These are phyloP conservation scores for Hanseniaspora gamundiae DNA, from an alignment of 1,139 yeast genomes.

Conservation along the genomic window DNA sequence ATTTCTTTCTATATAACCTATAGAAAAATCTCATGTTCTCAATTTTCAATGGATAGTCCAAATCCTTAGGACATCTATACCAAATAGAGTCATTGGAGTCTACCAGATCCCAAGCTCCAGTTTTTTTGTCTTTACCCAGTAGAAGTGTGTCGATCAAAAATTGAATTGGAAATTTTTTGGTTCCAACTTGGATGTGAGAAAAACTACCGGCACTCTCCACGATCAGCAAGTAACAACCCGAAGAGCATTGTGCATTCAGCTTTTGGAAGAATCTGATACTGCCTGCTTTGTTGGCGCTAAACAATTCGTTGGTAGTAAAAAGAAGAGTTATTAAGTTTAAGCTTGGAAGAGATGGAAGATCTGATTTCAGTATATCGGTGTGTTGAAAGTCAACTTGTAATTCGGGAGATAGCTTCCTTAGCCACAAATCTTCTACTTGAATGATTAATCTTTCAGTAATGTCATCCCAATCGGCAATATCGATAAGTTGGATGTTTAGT, in stretches of 20 bases:
- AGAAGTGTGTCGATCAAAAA: constrained; percentile 65
- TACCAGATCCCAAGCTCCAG: constrained; percentile 46
- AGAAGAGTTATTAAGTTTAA: constrained; percentile 49
- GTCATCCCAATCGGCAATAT: constrained; percentile 66
- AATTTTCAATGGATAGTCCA: constrained; percentile 55
- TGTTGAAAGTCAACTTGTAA: constrained; percentile 36
- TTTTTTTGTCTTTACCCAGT: constrained; percentile 40
- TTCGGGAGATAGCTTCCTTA: constrained; percentile 26
- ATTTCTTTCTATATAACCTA: constrained; percentile 49
- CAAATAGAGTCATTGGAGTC: constrained; percentile 65
- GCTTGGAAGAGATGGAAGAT: constrained; percentile 14
- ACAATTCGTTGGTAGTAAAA: constrained; percentile 80
- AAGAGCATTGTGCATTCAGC: constrained; percentile 34
- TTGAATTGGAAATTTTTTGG: constrained; percentile 70
- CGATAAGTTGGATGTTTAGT: constrained; percentile 44
- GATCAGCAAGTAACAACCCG: constrained; percentile 50
- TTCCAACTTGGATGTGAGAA: constrained; percentile 66
- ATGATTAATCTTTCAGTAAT: constrained; percentile 35
- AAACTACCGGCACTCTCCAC: constrained; percentile 88
- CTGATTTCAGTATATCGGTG: constrained; percentile 36
- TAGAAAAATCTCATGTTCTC: constrained; percentile 84
- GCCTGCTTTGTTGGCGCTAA: constrained; percentile 51
- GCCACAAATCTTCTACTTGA: constrained; percentile 40
- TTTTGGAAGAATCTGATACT: constrained; percentile 49
- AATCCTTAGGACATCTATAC: constrained; percentile 51